Evolutionary conservation across 306 rosid genomes (phyloP).

Genomic region (Fragaria iinumae): DNA sequence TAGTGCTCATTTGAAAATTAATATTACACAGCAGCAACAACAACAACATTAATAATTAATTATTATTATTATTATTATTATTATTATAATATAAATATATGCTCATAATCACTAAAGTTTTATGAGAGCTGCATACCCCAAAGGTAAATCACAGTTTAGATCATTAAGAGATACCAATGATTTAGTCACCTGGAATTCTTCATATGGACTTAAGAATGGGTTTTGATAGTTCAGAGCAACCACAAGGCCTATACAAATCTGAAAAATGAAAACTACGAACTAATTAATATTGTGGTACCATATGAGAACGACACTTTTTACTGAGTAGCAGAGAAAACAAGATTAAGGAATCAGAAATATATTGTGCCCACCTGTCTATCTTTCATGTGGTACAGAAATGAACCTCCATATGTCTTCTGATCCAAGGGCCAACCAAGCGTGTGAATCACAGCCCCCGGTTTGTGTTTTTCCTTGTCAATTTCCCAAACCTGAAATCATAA

Average conservation of each 20-base stretch:
- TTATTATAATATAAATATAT: no score
- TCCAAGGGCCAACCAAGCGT: slow-evolving; percentile 96
- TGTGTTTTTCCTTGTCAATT: slow-evolving; percentile 71
- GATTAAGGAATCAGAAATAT: background rate
- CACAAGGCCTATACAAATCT: slow-evolving; percentile 87
- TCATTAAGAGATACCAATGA: background rate
- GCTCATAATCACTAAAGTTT: background rate
- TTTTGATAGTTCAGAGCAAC: slow-evolving; percentile 87
- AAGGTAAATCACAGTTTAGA: background rate
- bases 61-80: background rate
- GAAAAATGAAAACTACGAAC: slow-evolving; percentile 26
- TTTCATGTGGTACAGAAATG: slow-evolving; percentile 93
- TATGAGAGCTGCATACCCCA: background rate
- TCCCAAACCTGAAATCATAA: slow-evolving; percentile 74
- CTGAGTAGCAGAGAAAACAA: slow-evolving; percentile 3
- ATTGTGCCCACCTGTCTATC: slow-evolving; percentile 58
- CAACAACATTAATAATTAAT: no score
- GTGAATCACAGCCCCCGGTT: slow-evolving; percentile 86
- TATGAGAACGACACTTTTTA: slow-evolving; percentile 19
- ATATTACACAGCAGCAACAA: background rate
- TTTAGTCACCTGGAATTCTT: slow-evolving; percentile 82
- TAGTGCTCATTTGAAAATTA: background rate
- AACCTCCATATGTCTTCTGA: slow-evolving; percentile 90
- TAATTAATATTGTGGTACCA: slow-evolving; percentile 7
- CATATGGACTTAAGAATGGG: slow-evolving; percentile 81